Evolutionary conservation across 371 early-diverging fungal species (phyloP).

Genomic region (Lichtheimia ramosa): DNA sequence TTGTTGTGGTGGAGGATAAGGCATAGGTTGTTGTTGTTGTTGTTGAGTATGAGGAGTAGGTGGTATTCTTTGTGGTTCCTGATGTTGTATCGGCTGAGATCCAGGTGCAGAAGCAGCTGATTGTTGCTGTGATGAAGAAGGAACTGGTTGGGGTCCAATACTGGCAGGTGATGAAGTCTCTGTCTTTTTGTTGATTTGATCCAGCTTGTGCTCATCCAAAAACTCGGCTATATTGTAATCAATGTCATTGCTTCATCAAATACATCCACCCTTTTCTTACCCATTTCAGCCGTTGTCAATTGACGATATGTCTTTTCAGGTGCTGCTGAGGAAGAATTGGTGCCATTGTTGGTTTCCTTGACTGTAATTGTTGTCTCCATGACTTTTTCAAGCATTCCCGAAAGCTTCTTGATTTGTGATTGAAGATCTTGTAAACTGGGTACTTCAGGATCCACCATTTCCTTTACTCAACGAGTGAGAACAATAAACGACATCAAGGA

Average conservation of each 20-base stretch:
- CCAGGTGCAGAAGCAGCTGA: not conserved
- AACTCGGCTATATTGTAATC: constrained; percentile 13
- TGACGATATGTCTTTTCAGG: constrained; percentile 19
- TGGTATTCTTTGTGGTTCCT: constrained; percentile 7
- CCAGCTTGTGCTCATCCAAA: constrained; percentile 5
- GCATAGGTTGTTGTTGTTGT: constrained; percentile 9
- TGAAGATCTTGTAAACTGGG: not conserved
- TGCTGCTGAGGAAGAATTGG: not conserved
- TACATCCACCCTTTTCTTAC: constrained; percentile 1
- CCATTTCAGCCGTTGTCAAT: constrained; percentile 21
- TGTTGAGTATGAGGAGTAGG: constrained; percentile 9
- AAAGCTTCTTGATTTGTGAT: constrained; percentile 1
- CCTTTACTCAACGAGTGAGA: not conserved
- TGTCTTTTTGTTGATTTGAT: not conserved
- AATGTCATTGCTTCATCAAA: not conserved
- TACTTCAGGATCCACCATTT: not conserved
- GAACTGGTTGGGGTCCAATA: not conserved
- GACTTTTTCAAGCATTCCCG: constrained; percentile 4
- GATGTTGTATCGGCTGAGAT: constrained; percentile 4
- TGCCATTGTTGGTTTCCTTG: not conserved
- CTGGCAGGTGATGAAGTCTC: not conserved
- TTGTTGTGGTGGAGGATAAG: constrained; percentile 5
- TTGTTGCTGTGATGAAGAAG: constrained; percentile 7
- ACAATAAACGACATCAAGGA: not conserved
- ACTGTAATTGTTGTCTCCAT: not conserved